phyloP scores from a whole-genome alignment of 495 filamentous ascomycete species.

The Aspergillus avenaceus region DNA sequence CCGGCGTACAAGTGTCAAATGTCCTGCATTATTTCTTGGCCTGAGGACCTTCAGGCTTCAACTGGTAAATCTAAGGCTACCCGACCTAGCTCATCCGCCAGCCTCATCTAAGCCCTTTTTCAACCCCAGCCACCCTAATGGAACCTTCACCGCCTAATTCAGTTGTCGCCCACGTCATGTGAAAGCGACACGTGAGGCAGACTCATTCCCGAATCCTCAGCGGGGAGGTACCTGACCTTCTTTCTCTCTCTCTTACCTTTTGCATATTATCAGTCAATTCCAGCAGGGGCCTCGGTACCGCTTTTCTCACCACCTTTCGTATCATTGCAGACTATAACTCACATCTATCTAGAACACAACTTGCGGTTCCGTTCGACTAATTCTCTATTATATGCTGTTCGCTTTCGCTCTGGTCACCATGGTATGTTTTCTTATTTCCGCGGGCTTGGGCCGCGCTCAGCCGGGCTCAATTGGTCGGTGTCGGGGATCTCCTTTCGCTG shows the following conservation, averaged over 20 bases:
- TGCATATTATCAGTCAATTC: neutral
- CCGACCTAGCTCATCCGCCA: conserved; percentile 15
- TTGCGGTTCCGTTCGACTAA: too few species aligned
- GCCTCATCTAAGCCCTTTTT: neutral
- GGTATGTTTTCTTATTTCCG: conserved; percentile 14
- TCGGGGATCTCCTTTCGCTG: neutral
- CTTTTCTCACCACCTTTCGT: too few species aligned
- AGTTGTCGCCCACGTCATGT: conserved; percentile 25
- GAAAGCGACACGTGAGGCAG: conserved; percentile 22
- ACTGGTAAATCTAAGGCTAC: neutral
- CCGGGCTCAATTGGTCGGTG: neutral
- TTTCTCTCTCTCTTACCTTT: conserved; percentile 2
- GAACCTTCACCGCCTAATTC: conserved; percentile 8
- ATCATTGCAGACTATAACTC: too few species aligned
- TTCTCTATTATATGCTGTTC: neutral
- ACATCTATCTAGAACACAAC: too few species aligned
- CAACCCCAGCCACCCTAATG: too few species aligned
- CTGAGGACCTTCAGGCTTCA: too few species aligned
- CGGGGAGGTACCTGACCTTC: neutral
- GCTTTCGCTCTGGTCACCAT: conserved; percentile 9
- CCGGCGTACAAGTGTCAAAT: too few species aligned
- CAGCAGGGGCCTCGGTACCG: neutral
- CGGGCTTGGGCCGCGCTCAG: neutral
- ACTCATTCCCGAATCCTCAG: conserved; percentile 11
- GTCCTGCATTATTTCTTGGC: too few species aligned